Evolutionary conservation across 2,329 filamentous ascomycete species (phyloP), one percentile per base, ranked within the genome.

Genomic region (Claviceps purpurea): DNA sequence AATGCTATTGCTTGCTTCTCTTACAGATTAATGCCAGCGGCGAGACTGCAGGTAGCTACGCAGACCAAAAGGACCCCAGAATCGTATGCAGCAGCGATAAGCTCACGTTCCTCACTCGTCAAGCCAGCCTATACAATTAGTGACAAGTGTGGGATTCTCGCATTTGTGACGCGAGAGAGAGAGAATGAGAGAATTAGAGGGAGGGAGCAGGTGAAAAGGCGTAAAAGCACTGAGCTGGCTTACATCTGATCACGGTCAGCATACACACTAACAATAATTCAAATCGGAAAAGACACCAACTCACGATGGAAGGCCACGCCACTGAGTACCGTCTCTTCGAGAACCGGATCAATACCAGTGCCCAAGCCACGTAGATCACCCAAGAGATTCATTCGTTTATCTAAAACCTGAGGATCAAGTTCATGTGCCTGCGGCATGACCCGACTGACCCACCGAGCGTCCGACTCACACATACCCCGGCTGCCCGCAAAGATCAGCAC

Each of bases 1-100:
- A 10, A 6, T 24, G 3, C 20, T 8, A 22, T 11, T 38, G 22
- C 45, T 11, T 38, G 22, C 45, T 10, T 26, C 16, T 56, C 68
- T 53, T 55, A 73, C 60, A 90, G 69, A 64, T 90, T 89, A 54
- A 90, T 87, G n/a, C 86, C 86, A 14, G 85, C 86, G n/a, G 86
- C 86, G 52, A 90, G 74, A 62, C 84, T 88, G 60, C 85, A 89
- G 1, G 86, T 90, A 40, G 86, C 86, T 16, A 88, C 80, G 50
- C 87, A 82, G 1, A 88, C 79, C 57, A 84, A 83, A 18, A 89
- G 63, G 5, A 77, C 70, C 0, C 85, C 84, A 41, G 70, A 65
- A 61, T 89, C 85, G 57, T 88, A 89, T 13, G 84, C 84, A 39
- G 74, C 75, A 2, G 85, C 81, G 51, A 89, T 76, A 7, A 89